These are phyloP conservation scores for Penicillium canescens DNA, from an alignment of 495 filamentous ascomycete genomes.

Conservation along the genomic window DNA sequence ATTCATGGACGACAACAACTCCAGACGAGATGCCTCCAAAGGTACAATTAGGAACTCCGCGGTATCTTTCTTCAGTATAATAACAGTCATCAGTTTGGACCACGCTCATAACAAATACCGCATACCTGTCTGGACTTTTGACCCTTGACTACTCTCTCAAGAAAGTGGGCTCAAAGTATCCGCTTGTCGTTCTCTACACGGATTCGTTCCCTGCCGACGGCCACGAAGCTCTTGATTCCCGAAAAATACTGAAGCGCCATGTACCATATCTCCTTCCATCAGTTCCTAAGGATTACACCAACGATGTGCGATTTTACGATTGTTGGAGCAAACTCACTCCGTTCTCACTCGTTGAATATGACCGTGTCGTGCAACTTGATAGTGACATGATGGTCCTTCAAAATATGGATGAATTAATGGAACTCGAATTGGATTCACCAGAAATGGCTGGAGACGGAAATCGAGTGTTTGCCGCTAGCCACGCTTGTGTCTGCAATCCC, in stretches of 20 bases:
- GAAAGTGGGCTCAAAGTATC: conserved; percentile 58
- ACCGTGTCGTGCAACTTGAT: conserved; percentile 76
- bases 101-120: conserved; percentile 74
- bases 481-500: conserved; percentile 85
- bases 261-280: conserved; percentile 65
- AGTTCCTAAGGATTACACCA: conserved; percentile 51
- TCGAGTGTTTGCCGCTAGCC: conserved; percentile 69
- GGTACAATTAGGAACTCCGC: too few relatives aligned
- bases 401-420: conserved; percentile 90
- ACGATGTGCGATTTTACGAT: conserved; percentile 77
- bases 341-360: conserved; percentile 70
- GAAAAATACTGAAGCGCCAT: conserved; percentile 61
- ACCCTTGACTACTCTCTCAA: conserved; percentile 71
- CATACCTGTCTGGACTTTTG: conserved; percentile 71
- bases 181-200: conserved; percentile 76
- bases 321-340: conserved; percentile 83
- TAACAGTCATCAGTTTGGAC: conserved; percentile 62
- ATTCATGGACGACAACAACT: too few relatives aligned
- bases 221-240: conserved; percentile 60
- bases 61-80: too few relatives aligned
- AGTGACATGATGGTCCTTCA: conserved; percentile 76
- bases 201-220: conserved; percentile 63
- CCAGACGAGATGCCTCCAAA: too few relatives aligned
- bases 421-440: conserved; percentile 62
- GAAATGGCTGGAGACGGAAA: conserved; percentile 49